A percentile compares a stretch with the other conserved stretches of the same genome.
Evolutionary conservation across 306 rosid species (phyloP).

Genomic region (Prunus kanzakura): DNA sequence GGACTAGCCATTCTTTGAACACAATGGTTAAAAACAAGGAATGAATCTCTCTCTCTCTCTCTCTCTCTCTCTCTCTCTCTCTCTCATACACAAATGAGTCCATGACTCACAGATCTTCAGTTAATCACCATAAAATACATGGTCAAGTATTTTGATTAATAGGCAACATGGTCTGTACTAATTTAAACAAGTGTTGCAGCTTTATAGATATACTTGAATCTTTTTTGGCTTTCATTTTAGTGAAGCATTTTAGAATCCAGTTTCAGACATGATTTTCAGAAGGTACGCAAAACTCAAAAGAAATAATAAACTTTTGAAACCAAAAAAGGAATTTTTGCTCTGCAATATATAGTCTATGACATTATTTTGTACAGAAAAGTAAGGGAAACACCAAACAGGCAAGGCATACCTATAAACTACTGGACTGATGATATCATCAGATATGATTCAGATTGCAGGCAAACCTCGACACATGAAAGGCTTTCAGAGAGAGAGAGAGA

Average conservation of each 20-base stretch:
- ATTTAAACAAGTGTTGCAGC: not conserved
- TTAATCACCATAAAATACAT: not conserved
- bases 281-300: not conserved
- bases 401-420: not conserved
- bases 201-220: not conserved
- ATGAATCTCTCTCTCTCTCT: not conserved
- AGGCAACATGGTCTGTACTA: not conserved
- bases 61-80: not conserved
- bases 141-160: not conserved
- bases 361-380: not conserved
- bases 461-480: not conserved
- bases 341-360: not conserved
- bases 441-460: not conserved
- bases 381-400: not conserved
- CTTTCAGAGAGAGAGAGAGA: not conserved
- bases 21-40: not conserved
- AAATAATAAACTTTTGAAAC: not conserved
- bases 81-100: not conserved
- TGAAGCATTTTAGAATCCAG: not conserved
- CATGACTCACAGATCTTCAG: not conserved
- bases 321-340: not conserved
- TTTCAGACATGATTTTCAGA: not conserved
- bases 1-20: too few species aligned
- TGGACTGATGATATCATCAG: constrained; percentile 4
- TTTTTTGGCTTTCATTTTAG: not conserved